Conservation (phyloP, 2,329 filamentous ascomycete genomes). For the Periconia macrospinosa region DNA sequence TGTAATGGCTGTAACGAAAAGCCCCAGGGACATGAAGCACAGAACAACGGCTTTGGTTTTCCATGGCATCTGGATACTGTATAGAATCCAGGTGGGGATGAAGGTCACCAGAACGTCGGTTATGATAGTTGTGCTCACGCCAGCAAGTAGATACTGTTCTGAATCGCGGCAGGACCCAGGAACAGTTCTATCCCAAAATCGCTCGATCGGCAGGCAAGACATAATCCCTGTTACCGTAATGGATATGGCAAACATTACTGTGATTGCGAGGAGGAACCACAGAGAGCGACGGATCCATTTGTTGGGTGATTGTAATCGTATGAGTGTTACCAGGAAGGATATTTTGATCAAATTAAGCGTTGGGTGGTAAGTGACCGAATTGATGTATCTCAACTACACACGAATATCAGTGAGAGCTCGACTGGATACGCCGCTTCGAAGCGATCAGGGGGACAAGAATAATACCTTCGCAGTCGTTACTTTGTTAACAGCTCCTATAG, state of each 20-base stretch:
- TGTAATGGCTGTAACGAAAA: conserved; percentile 9
- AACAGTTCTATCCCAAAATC: conserved; percentile 3
- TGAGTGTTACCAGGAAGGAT: conserved; percentile 11
- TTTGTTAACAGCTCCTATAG: conserved; percentile 5
- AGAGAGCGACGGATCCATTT: conserved; percentile 6
- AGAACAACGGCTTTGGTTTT: conserved; percentile 5
- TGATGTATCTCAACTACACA: conserved; percentile 11
- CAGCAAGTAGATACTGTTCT: conserved; percentile 3
- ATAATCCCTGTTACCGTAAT: conserved; percentile 1
- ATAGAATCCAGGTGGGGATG: conserved; percentile 12
- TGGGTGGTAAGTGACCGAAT: conserved; percentile 6
- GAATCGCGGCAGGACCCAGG: conserved; percentile 3
- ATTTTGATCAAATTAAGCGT: conserved; percentile 13
- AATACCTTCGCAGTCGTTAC: conserved; percentile 1
- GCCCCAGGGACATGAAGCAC: conserved; percentile 9
- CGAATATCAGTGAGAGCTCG: not conserved
- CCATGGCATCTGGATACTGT: conserved; percentile 8
- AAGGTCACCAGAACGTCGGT: conserved; percentile 11
- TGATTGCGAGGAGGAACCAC: conserved; percentile 7
- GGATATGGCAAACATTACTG: conserved; percentile 3
- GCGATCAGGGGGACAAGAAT: not conserved
- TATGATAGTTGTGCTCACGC: conserved; percentile 5
- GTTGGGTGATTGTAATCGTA: conserved; percentile 6
- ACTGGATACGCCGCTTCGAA: not conserved
- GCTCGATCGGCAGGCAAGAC: conserved; percentile 7